Evolutionary conservation across 306 rosid genomes (phyloP), one percentile per base, ranked within the genome.

Genomic region (Ceratonia siliqua): DNA sequence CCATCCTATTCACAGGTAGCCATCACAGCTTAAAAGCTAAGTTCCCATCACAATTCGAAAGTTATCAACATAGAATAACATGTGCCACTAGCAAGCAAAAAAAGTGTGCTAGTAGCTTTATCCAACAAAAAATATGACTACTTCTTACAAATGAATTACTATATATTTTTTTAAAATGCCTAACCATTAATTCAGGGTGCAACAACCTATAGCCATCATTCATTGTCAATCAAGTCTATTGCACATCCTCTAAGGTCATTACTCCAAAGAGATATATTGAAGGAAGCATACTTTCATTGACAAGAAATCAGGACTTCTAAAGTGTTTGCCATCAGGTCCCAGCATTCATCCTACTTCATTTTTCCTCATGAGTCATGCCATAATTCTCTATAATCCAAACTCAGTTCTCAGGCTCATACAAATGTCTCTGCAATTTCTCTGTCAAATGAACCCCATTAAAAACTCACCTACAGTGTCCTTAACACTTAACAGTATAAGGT

Each of bases 251-350:
- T 1, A 20, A 5, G 25, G 32, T 21, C 21, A 24, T 63, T 38
- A 39, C 69, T 62, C 48, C 68, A 36, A 42, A 42, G 48, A 62
- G 68, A 62, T 62, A 43, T 12, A 35, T 36, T 41, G 21, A 35
- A 35, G 68, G 25, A 18, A 21, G 30, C n/a, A 32, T 8, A 59
- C 21, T 59, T 30, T 8, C 15, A 59, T 8, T n/a, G 43, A 30
- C 12, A n/a, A 8, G 1, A 36, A 59, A 30, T 14, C 9, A 32
- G 20, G 62, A 58, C 43, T 30, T 17, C 3, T 35, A 9, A 62
- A 36, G n/a, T 41, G 6, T 36, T 35, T 35, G 28, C 28, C 48
- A 17, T 36, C 48, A 18, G 3, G 28, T 5, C 10, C 30, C 48
- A 35, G 30, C 28, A 61, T 20, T 17, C 7, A 17, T 35, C 46